Conservation (phyloP, 345 rosid species). For the Lepidium aucheri region DNA sequence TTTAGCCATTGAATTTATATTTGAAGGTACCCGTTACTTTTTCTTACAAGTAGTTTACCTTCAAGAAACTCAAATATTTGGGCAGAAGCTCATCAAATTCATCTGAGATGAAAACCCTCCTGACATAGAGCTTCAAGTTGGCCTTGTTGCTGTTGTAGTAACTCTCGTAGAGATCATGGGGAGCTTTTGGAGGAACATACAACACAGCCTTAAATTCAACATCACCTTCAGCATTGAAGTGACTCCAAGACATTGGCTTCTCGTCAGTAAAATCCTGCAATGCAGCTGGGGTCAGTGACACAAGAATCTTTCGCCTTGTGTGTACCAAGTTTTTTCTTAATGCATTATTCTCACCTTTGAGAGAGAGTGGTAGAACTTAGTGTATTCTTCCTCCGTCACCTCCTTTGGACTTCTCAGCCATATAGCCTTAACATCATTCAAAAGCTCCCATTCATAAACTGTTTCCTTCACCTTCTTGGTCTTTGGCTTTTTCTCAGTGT, state of each 20-base stretch:
- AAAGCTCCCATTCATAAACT: slow-evolving; percentile 77
- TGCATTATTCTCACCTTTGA: slow-evolving; percentile 52
- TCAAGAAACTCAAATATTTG: slow-evolving; percentile 85
- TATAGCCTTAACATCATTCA: slow-evolving; percentile 95
- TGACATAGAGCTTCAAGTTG: slow-evolving; percentile 85
- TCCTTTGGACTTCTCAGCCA: slow-evolving; percentile 97
- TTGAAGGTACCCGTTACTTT: neutral
- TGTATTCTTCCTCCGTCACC: slow-evolving; percentile 88
- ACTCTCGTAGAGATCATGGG: slow-evolving; percentile 88
- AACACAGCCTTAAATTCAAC: slow-evolving; percentile 92
- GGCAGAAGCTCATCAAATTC: slow-evolving; percentile 97
- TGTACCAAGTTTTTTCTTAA: neutral
- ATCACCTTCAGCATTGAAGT: slow-evolving; percentile 93
- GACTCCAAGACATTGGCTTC: slow-evolving; percentile 91
- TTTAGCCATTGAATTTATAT: neutral
- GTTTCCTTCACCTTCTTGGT: slow-evolving; percentile 82
- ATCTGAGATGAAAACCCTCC: slow-evolving; percentile 95
- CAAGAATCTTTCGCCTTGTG: neutral
- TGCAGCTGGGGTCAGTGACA: slow-evolving; percentile 12
- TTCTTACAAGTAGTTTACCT: slow-evolving; percentile 33
- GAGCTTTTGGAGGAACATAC: slow-evolving; percentile 96
- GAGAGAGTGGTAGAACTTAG: slow-evolving; percentile 77
- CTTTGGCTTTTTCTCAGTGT: slow-evolving; percentile 65
- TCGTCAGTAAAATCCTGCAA: slow-evolving; percentile 77
- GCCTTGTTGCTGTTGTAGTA: slow-evolving; percentile 80